These are phyloP conservation scores for Trametes pubescens DNA, from an alignment of 1,284 basidiomycete species.

Conservation along the genomic window DNA sequence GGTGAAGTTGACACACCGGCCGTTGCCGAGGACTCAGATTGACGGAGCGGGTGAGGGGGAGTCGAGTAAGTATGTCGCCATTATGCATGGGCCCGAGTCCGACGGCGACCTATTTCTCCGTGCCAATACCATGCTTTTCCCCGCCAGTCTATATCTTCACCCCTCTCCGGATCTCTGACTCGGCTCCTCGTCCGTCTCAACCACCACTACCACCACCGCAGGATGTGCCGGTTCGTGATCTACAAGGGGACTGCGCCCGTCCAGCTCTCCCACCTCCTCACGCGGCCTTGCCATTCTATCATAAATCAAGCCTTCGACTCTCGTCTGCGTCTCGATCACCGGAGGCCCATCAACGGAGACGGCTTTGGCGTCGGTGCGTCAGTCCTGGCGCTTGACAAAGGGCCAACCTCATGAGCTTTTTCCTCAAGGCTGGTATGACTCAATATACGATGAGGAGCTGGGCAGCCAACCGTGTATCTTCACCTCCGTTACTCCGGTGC, in stretches of 20 bases:
- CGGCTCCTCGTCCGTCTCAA: constrained; percentile 14
- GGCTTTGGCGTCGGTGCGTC: constrained; percentile 94
- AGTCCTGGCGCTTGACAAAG: constrained; percentile 4
- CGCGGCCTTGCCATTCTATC: constrained; percentile 93
- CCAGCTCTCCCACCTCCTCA: constrained; percentile 89
- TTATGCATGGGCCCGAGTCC: constrained; percentile 20
- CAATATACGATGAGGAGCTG: constrained; percentile 79
- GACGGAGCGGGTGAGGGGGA: constrained; percentile 3
- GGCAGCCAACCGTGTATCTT: constrained; percentile 94
- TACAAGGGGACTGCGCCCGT: constrained; percentile 93
- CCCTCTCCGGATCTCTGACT: constrained; percentile 9
- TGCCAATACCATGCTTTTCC: constrained; percentile 6
- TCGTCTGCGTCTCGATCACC: constrained; percentile 80
- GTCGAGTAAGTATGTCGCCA: constrained; percentile 33
- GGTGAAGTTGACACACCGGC: constrained; percentile 31
- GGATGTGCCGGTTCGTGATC: constrained; percentile 89
- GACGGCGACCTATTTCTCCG: constrained; percentile 8
- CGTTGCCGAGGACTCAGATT: constrained; percentile 15
- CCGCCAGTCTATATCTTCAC: constrained; percentile 9
- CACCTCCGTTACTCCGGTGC: constrained; percentile 92
- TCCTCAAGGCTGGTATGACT: constrained; percentile 84
- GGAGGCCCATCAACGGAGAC: constrained; percentile 92
- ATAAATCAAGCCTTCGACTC: constrained; percentile 97
- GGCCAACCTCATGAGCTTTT: neutral
- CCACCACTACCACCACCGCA: constrained; percentile 14